Conservation (phyloP, 495 filamentous ascomycete species). For the Pseudomonodictys pantanalensis region DNA sequence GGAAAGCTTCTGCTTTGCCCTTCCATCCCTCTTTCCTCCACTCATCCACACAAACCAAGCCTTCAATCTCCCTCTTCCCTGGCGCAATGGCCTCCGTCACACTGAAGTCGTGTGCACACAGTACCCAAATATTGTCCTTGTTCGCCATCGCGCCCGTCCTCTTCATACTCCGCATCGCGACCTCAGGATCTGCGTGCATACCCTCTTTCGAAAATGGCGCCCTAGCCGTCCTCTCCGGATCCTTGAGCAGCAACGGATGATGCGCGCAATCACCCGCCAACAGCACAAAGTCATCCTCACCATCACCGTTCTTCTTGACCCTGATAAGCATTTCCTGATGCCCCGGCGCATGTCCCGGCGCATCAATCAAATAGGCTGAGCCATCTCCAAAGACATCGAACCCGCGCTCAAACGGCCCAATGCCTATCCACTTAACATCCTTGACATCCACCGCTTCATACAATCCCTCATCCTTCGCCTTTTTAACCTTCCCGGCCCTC, state of each 20-base stretch:
- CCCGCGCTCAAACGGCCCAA: conserved; percentile 12
- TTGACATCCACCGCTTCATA: conserved; percentile 18
- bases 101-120: conserved; percentile 23
- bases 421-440: conserved; percentile 8
- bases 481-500: conserved; percentile 10
- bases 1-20: too few relatives aligned
- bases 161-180: conserved; percentile 11
- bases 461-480: conserved; percentile 5
- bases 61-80: conserved; percentile 8
- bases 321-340: conserved; percentile 26
- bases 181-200: conserved; percentile 20
- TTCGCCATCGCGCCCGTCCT: conserved; percentile 8
- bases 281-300: conserved; percentile 22
- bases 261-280: conserved; percentile 25
- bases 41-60: conserved; percentile 6
- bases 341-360: conserved; percentile 16
- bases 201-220: conserved; percentile 4
- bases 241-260: conserved; percentile 17
- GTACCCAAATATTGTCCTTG: conserved; percentile 23
- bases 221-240: conserved; percentile 20
- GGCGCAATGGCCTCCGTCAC: conserved; percentile 7
- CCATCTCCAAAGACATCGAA: conserved; percentile 24
- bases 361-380: conserved; percentile 16
- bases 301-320: not conserved
- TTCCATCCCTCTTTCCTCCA: conserved; percentile 20